These are phyloP conservation scores for Rhizophagus clarus DNA, from an alignment of 192 early-diverging fungal genomes.

Conservation along the genomic window DNA sequence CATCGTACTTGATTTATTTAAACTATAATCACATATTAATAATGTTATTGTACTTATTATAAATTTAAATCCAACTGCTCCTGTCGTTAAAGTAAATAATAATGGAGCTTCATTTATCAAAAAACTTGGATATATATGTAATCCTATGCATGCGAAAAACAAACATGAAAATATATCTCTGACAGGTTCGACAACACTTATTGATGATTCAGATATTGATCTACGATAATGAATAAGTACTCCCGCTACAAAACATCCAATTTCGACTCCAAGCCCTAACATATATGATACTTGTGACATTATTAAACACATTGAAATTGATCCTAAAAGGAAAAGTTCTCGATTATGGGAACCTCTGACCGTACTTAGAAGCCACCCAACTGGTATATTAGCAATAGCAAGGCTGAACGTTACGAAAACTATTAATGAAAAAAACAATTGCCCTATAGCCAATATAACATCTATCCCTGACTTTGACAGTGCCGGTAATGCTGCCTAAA, in stretches of 20 bases:
- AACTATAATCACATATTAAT: conserved; percentile 42
- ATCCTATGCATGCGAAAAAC: conserved; percentile 61
- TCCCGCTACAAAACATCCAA: conserved; percentile 62
- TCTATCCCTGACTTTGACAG: conserved; percentile 47
- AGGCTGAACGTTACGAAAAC: conserved; percentile 45
- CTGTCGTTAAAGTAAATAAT: conserved; percentile 46
- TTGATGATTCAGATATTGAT: conserved; percentile 39
- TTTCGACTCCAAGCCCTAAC: conserved; percentile 55
- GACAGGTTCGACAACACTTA: conserved; percentile 49
- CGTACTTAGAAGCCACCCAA: conserved; percentile 23
- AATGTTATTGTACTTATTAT: conserved; percentile 42
- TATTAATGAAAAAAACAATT: conserved; percentile 37
- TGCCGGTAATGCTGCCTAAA: conserved; percentile 45
- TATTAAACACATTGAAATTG: conserved; percentile 50
- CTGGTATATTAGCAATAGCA: conserved; percentile 32
- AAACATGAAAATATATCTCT: conserved; percentile 56
- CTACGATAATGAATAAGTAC: conserved; percentile 53
- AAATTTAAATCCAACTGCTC: conserved; percentile 53
- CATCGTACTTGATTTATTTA: conserved; percentile 41
- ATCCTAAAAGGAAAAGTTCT: conserved; percentile 50
- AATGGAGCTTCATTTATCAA: conserved; percentile 50
- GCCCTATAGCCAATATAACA: conserved; percentile 36
- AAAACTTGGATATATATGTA: conserved; percentile 63
- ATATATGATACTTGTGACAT: conserved; percentile 43
- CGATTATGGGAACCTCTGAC: conserved; percentile 29